Evolutionary conservation across 352 stramenopile species (phyloP), one percentile per base, ranked within the genome.

Genomic region (Phytophthora tentaculata): DNA sequence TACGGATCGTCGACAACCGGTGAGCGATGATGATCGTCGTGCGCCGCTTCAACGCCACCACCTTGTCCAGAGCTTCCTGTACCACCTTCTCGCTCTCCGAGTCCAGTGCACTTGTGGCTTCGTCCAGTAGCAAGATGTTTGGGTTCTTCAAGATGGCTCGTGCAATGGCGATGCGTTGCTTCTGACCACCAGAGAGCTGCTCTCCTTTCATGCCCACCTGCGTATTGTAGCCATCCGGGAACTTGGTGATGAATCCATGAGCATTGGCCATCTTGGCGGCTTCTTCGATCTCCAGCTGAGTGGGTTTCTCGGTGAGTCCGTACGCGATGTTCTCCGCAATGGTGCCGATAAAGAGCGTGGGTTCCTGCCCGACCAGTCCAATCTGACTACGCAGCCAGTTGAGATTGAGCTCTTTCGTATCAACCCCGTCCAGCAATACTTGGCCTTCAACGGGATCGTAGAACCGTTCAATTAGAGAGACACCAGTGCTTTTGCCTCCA

Each of bases 1-100:
- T 39, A 9, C 48, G 48, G 32, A 54, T 54, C 23, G 48, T 54
- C 22, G 23, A 39, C 24, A 54, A 39, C 17, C 48, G 48, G n/a
- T 54, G 48, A 19, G 48, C 48, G 32, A 54, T 54, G 13, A 54
- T 54, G 23, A 54, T 39, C 48, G 48, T 54, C 48, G 48, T 54
- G 8, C 22, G 22, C 6, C 24, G 22, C n/a, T 35, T 54, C 12
- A 39, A 6, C 8, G 48, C 48, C 22, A 54, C 24, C 13, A 54
- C 22, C 22, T 54, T 39, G 24, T 54, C 24, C 12, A 54, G 24
- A 12, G 48, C 48, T 17, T 39, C 24, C 23, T 54, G 48, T 5
- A 54, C 48, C 13, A 54, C 48, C 13, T 54, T 54, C n/a, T 54
- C 48, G 22, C 48, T 54, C n/a, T 35, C 48, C 22, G 13, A 39